Evolutionary conservation across 2,329 filamentous ascomycete species (phyloP).

Genomic region (Corynespora cassiicola): DNA sequence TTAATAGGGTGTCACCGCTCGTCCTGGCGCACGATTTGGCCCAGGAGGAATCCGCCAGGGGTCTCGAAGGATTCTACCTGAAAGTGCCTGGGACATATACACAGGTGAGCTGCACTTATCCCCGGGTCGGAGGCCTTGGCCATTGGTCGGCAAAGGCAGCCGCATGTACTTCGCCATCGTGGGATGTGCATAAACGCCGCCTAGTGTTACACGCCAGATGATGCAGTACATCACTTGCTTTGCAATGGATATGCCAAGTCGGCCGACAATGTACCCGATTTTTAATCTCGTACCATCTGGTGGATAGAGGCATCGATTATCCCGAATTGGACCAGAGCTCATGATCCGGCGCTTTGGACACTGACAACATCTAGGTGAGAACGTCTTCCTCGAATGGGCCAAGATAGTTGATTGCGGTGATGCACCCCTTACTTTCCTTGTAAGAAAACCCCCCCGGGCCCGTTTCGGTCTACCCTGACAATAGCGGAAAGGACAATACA

Average conservation of each 20-base stretch:
- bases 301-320: no score
- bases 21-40: constrained; percentile 61
- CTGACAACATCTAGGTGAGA: constrained; percentile 37
- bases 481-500: constrained; percentile 55
- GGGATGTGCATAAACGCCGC: no score
- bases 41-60: constrained; percentile 59
- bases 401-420: constrained; percentile 64
- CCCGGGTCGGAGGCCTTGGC: no score
- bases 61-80: constrained; percentile 54
- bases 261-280: no score
- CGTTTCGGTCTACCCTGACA: background rate
- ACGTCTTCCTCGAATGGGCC: constrained; percentile 56
- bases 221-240: no score
- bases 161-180: no score
- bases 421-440: constrained; percentile 58
- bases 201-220: no score
- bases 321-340: background rate
- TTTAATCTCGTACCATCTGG: no score
- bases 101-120: constrained; percentile 54
- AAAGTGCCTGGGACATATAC: constrained; percentile 55
- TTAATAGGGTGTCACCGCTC: constrained; percentile 58
- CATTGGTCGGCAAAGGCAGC: no score
- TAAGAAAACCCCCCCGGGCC: constrained; percentile 14
- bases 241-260: no score
- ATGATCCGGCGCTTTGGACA: no score